Base-by-base conservation (phyloP, 345 rosid species). In the Limnanthes douglasii region DNA sequence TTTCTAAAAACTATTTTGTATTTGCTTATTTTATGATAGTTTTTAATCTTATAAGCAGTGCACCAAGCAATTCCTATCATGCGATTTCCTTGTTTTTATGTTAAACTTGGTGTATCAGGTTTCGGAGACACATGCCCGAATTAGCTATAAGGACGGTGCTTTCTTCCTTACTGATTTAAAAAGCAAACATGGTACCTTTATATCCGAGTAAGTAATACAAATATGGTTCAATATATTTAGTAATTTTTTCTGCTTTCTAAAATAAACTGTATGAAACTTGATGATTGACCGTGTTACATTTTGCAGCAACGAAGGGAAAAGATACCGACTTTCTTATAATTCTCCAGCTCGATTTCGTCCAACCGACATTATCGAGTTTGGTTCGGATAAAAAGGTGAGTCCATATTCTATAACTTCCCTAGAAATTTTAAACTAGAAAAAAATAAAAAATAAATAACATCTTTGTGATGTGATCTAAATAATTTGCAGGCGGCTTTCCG, bases 151-250 rank as follows among this genome's bases (percentile, higher is more conserved):
- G 57, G 77, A 75, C 6, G 94, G 88, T 26, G 68, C 70, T 28
- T 90, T 77, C 50, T 75, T 59, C 52, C 16, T 90, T 29, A 60
- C 53, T 28, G 98, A 84, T 73, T 59, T 84, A 42, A 35, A 24
- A 39, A 90, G 96, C 21, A 51, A 80, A 43, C 62, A 75, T 33
- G 96, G 98, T 1, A 78, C 94, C 33, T 84, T 52, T 51, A 53
- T 84, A 32, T 60, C 66, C 4, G 68, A 70, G 98, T 90, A 70
- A 77, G 96, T 53, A 26, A 4, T 16, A 11, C 18, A 3, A 18
- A 24, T 11, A 21, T 2, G 2, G 7, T 8, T 2, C 8, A 26
- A 6, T 9, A 26, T 12, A 26, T 12, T 2, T 26, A 2, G 8
- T 34, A 22, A 23, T 35, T 42, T 26, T 15, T 15, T 39, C 10